Base-by-base conservation (phyloP, 306 rosid genomes). In the Gastrolobium bilobum region DNA sequence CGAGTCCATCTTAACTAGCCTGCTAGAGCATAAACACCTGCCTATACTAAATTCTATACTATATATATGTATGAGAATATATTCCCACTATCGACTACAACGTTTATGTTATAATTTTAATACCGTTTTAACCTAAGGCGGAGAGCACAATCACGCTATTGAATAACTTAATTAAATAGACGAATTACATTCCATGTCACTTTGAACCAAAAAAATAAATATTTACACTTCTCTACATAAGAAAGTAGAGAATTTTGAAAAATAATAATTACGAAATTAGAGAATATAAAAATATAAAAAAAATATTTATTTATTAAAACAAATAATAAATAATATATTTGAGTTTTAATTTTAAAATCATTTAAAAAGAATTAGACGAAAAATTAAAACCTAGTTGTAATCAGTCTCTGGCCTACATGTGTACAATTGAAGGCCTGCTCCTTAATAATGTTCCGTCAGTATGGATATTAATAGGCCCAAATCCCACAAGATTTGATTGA, bases 71-170 rank as follows among this genome's bases (percentile, higher is more conserved):
- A 67, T 13, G 5, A 14, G 1, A 29, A 46, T 40, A 35, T 29
- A 57, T 57, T 26, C 40, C 29, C 46, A 70, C 76, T 8, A 34
- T 57, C n/a, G 33, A 53, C 70, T 33, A 14, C 61, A 43, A 37
- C 5, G 7, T 60, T 0, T 51, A 51, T 61, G 26, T 20, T 20
- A 20, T 20, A 20, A 20, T 3, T 11, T 15, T 4, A 13, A 3
- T 15, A 2, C 14, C 6, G 20, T 52, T 37, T 5, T 63, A 31
- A 3, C 42, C 40, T 29, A 20, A 15, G 26, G 26, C 26, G 26
- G 26, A 20, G 26, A 20, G 20, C 57, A 51, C 6, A n/a, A 51
- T 51, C 20, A 56, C 11, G 13, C 26, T 7, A 7, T 3, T 1
- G 20, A 53, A 15, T 7, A 20, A 53, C 8, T 53, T 53, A 53